Evolutionary conservation across 2,329 filamentous ascomycete genomes (phyloP), one percentile per base, ranked within the genome.

Genomic region (Rutstroemia sydowiana): DNA sequence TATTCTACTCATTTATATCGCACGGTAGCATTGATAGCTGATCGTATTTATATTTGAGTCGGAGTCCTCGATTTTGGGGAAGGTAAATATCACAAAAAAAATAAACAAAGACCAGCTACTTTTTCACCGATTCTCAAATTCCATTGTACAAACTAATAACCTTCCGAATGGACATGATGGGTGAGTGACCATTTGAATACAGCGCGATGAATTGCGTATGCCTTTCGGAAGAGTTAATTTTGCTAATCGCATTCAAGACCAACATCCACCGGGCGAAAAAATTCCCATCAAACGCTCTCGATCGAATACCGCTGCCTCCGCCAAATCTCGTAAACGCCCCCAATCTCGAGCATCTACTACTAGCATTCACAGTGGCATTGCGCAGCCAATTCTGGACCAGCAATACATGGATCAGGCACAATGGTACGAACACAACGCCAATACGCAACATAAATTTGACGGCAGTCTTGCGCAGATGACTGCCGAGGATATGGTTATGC

Each of bases 401-500:
- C 63, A 67, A 42, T 51, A 59, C n/a, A 51, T 55, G 20, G 58
- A 63, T 34, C 52, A 54, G 28, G 48, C 58, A 44, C 64, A 67
- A 55, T 68, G 65, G 34, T 37, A 16, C 13, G 34, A 31, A 49
- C 58, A 45, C 63, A 67, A 55, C 67, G 65, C 64, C 10, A 62
- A 64, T 32, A 48, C 56, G 37, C 61, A 63, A 49, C 62, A 59
- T 18, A 58, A 61, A 50, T 65, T 65, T 30, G 59, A 53, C 26
- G 55, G 45, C 36, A 59, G 63, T 28, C 56, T 57, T 36, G 59
- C 66, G 37, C 61, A 65, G 49, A 73, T 83, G 70, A 73, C 76
- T 3, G 68, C 77, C 21, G 80, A 83, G 58, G 78, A 80, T 54
- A 75, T 82, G 68, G 75, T 84, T 44, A 69, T 84, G 55, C 76